A percentile compares a stretch with the other conserved stretches of the same genome.
phyloP scores from a whole-genome alignment of 345 rosid species.

The Arabis alpina region DNA sequence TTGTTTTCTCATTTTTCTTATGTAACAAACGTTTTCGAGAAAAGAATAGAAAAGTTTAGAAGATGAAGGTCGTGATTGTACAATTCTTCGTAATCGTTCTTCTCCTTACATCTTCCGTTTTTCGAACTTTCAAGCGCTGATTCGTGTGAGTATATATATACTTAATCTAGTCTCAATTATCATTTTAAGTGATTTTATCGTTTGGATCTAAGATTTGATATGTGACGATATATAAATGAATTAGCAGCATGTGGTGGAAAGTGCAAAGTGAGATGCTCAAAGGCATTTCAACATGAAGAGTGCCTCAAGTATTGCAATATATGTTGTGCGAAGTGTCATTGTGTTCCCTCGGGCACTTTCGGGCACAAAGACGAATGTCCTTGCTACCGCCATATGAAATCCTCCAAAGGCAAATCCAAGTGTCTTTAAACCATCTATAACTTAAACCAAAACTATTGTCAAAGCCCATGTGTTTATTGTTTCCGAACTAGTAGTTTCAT shows the following conservation, averaged over 20 bases:
- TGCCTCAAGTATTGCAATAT: conserved; percentile 31
- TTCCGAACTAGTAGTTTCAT: too few relatives aligned
- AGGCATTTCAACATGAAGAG: conserved; percentile 5
- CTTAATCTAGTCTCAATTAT: not conserved
- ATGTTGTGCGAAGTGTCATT: conserved; percentile 36
- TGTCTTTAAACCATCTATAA: conserved; percentile 35
- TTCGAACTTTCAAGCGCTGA: conserved; percentile 50
- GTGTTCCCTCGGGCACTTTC: conserved; percentile 39
- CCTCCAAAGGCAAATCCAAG: conserved; percentile 16
- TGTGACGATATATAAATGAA: not conserved
- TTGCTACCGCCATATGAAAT: conserved; percentile 31
- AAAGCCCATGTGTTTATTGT: too few relatives aligned
- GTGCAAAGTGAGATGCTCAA: conserved; percentile 35
- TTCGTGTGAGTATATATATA: conserved; percentile 48
- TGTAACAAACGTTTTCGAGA: too few relatives aligned
- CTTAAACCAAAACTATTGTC: too few relatives aligned
- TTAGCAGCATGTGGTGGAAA: conserved; percentile 28
- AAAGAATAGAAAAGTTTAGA: not conserved
- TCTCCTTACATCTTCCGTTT: conserved; percentile 50
- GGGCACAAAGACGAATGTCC: conserved; percentile 38
- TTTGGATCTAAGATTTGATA: not conserved
- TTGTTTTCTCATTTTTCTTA: not conserved
- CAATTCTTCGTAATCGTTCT: conserved; percentile 47
- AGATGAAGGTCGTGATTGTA: conserved; percentile 23
- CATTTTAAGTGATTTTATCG: not conserved